These are phyloP conservation scores for Aspergillus sp. DNA, from an alignment of 2,329 filamentous ascomycete genomes.

Conservation along the genomic window DNA sequence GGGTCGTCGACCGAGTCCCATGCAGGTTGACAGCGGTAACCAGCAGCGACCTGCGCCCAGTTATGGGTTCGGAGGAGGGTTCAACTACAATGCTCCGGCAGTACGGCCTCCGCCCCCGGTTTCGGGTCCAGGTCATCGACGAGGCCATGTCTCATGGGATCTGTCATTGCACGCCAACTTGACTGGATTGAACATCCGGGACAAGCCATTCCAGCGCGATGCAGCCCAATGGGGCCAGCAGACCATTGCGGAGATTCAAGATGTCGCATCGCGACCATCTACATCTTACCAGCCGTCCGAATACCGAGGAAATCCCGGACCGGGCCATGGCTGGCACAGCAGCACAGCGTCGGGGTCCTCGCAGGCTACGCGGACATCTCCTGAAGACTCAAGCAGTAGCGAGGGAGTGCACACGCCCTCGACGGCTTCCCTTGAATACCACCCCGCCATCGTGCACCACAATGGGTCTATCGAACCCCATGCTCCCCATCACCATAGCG, in stretches of 20 bases:
- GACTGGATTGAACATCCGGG: slow-evolving; percentile 37
- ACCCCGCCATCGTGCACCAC: slow-evolving; percentile 44
- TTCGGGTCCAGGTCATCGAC: slow-evolving; percentile 39
- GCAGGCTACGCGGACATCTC: slow-evolving; percentile 35
- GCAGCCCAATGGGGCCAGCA: slow-evolving; percentile 39
- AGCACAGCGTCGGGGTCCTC: slow-evolving; percentile 23
- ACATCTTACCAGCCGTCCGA: slow-evolving; percentile 29
- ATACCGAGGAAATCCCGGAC: slow-evolving; percentile 19
- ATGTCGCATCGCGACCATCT: slow-evolving; percentile 29
- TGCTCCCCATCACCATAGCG: slow-evolving; percentile 24
- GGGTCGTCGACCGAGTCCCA: slow-evolving; percentile 63
- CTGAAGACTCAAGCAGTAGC: slow-evolving; percentile 44
- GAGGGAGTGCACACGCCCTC: slow-evolving; percentile 44
- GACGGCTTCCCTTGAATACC: slow-evolving; percentile 41
- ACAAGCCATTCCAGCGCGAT: slow-evolving; percentile 30
- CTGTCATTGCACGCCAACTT: slow-evolving; percentile 40
- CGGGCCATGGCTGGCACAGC: slow-evolving; percentile 22
- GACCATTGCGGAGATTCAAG: slow-evolving; percentile 36
- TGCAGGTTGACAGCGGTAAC: slow-evolving; percentile 61
- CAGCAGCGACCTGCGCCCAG: slow-evolving; percentile 31
- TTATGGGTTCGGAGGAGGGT: slow-evolving; percentile 27
- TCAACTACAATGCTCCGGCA: slow-evolving; percentile 27
- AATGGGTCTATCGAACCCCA: slow-evolving; percentile 40
- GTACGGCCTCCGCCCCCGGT: slow-evolving; percentile 35
- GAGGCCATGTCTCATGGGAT: slow-evolving; percentile 45